Evolutionary conservation across 345 rosid species (phyloP).

Genomic region (Nephelium lappaceum): DNA sequence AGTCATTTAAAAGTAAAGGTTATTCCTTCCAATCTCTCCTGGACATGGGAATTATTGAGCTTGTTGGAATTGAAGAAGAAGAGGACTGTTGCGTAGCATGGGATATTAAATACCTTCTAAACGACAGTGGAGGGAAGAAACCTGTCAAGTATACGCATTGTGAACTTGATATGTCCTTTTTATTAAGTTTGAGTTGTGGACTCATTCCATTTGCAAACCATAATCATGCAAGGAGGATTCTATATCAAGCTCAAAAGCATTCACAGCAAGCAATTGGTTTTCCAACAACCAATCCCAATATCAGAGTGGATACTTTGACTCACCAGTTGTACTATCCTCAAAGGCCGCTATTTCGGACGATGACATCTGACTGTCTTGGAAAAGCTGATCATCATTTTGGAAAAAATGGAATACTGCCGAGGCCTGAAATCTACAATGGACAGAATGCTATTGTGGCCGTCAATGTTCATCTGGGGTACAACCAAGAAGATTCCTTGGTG

Average conservation of each 20-base stretch:
- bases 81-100: constrained; percentile 83
- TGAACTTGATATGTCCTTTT: constrained; percentile 81
- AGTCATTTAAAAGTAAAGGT: constrained; percentile 47
- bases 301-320: constrained; percentile 77
- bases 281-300: constrained; percentile 79
- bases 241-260: constrained; percentile 89
- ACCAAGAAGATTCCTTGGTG: constrained; percentile 91
- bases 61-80: constrained; percentile 87
- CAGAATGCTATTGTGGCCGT: constrained; percentile 96
- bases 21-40: constrained; percentile 57
- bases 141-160: constrained; percentile 63
- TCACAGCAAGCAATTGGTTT: constrained; percentile 92
- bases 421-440: constrained; percentile 73
- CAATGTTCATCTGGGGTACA: constrained; percentile 89
- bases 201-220: constrained; percentile 89
- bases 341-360: constrained; percentile 78
- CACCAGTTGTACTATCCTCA: constrained; percentile 87
- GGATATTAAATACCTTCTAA: constrained; percentile 59
- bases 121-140: constrained; percentile 35
- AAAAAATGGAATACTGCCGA: constrained; percentile 41
- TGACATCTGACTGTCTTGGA: constrained; percentile 73
- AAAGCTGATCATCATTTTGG: constrained; percentile 45
- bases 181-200: constrained; percentile 85
- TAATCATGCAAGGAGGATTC: constrained; percentile 87
- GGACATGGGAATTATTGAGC: constrained; percentile 73